Evolutionary conservation across 2,329 filamentous ascomycete genomes (phyloP), one percentile per base, ranked within the genome.

Genomic region (Pseudonectria buxi): DNA sequence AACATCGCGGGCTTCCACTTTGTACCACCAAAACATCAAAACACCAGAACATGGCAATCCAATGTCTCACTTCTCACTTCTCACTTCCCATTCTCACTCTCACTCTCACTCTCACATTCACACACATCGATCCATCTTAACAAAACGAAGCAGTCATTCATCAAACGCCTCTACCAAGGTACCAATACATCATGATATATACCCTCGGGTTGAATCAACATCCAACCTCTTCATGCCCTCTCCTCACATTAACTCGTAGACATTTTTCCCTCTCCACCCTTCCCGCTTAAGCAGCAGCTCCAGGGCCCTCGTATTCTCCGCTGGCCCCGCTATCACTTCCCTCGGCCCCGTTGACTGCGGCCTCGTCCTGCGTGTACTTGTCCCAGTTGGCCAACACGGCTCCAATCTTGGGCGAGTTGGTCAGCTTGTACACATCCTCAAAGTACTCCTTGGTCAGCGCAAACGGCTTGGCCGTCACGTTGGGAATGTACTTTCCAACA

Each of bases 361-460:
- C 53, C 25, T 75, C 71, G 32, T 75, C 71, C 50, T 76, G 71
- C 9, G 54, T 51, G 58, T 83, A 86, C 62, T 78, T 81, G 32
- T 86, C 83, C 83, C 83, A 87, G 69, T 95, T 95, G 49, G 87
- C 86, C 60, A 95, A 62, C 44, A 89, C 82, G 39, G 83, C 76
- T 28, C 80, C 83, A 56, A 89, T 88, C 64, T 82, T 76, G 47
- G 77, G 77, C 40, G 76, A 80, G 68, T 94, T 95, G 36, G 92
- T 98, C 59, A 98, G 68, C 54, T 80, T 79, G 69, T 96, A 96
- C 33, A 98, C 94, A 58, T 96, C 92, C 74, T 98, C 90, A 66
- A 98, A 98, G 70, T 98, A 98, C 69, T 96, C 92, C 75, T 89
- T 94, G 36, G 88, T 94, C 48, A 98, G 72, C 62, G 88, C 87